phyloP scores from a whole-genome alignment of 1,284 basidiomycete genomes.

The Sporisorium exsertum region DNA sequence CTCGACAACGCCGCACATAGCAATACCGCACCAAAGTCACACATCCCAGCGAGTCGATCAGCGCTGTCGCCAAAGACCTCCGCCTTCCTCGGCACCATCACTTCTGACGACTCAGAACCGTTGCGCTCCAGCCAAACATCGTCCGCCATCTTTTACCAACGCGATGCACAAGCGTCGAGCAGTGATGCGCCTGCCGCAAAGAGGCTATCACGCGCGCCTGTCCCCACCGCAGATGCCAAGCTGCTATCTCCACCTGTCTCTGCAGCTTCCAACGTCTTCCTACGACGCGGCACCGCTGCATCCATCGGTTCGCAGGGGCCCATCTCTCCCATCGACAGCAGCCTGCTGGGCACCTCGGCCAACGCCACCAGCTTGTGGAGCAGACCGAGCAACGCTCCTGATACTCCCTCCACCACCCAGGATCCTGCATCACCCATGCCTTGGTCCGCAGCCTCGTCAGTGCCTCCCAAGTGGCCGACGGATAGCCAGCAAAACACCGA shows the following conservation, averaged over 20 bases:
- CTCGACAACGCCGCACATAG: slow-evolving; percentile 31
- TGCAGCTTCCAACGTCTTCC: slow-evolving; percentile 11
- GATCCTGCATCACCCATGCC: slow-evolving; percentile 28
- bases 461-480: slow-evolving; percentile 29
- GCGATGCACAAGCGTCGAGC: slow-evolving; percentile 1
- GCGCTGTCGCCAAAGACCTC: slow-evolving; percentile 25
- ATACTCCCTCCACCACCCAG: slow-evolving; percentile 44
- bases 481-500: slow-evolving; percentile 5
- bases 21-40: not conserved
- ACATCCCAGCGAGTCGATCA: slow-evolving; percentile 28
- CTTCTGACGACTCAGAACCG: slow-evolving; percentile 17
- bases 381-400: slow-evolving; percentile 33
- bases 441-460: slow-evolving; percentile 32
- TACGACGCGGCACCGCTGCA: slow-evolving; percentile 18
- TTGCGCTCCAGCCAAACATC: slow-evolving; percentile 28
- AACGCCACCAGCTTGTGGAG: slow-evolving; percentile 49
- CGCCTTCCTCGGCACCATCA: slow-evolving; percentile 24
- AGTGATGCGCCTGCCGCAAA: slow-evolving; percentile 10
- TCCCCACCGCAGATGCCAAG: slow-evolving; percentile 23
- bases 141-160: slow-evolving; percentile 32
- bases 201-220: slow-evolving; percentile 32
- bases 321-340: slow-evolving; percentile 51
- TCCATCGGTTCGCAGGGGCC: slow-evolving; percentile 20
- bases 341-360: slow-evolving; percentile 48
- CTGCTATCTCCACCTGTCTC: slow-evolving; percentile 20